Evolutionary conservation across 345 rosid genomes (phyloP).

Genomic region (Populus euphratica): DNA sequence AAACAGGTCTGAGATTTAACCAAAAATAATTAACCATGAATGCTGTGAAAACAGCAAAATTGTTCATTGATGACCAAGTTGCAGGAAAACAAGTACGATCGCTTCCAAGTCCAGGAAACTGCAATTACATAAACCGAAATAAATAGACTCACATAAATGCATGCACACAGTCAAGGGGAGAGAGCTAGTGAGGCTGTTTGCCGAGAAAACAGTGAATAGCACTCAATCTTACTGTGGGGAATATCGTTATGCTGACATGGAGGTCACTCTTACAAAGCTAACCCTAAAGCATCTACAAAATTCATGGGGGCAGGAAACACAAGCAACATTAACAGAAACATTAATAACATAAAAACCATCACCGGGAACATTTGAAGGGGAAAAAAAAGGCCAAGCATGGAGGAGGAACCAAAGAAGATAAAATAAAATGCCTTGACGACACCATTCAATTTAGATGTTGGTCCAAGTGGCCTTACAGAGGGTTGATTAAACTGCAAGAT

Average conservation of each 20-base stretch:
- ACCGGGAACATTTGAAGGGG: not conserved
- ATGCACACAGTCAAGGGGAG: not conserved
- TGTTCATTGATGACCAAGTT: not conserved
- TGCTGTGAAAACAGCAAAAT: not conserved
- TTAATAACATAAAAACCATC: not conserved
- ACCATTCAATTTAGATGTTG: slow-evolving; percentile 3
- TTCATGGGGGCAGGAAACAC: not conserved
- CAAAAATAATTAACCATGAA: too few relatives aligned
- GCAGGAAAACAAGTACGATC: not conserved
- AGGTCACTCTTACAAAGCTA: not conserved
- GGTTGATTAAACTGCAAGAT: not conserved
- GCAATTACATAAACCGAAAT: not conserved
- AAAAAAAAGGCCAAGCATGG: not conserved
- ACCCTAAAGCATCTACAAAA: not conserved
- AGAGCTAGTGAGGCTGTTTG: not conserved
- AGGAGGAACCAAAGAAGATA: not conserved
- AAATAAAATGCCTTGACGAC: not conserved
- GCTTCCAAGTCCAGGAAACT: not conserved
- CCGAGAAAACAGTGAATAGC: not conserved
- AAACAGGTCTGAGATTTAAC: too few relatives aligned
- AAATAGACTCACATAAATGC: not conserved
- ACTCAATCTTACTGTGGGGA: not conserved
- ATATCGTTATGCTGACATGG: not conserved
- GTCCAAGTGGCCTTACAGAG: not conserved
- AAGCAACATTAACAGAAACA: not conserved